Base-by-base conservation (phyloP, 768 basidiomycete genomes). In the Boletellus emodensis region DNA sequence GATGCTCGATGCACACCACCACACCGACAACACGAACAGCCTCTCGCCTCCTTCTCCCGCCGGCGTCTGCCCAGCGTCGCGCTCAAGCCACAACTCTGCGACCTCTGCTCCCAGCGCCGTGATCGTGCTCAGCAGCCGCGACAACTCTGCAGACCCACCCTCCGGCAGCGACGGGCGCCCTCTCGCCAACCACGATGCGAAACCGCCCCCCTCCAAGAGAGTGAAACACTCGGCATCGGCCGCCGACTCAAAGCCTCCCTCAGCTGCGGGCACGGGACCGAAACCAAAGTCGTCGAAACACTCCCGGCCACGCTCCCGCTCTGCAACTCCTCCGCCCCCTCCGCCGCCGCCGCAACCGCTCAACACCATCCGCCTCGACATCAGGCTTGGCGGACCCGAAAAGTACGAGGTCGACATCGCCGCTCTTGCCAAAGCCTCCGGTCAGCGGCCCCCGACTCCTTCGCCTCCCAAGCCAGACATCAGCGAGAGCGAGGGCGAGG, bases 341-440 rank as follows among this genome's bases (percentile, higher is more conserved):
- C 62, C 60, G 45, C 73, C 63, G n/a, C 67, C 75, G 2, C 77
- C 76, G 5, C 82, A 78, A 3, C 66, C 78, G 0, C 66, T 83
- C 15, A 71, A 76, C 46, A 90, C 88, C 2, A 75, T 90, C 42
- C 75, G 88, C 4, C 75, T 90, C 20, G 74, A 84, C 3, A 87
- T 91, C 59, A 65, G 42, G 9, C 77, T 91, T 3, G 87, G 86
- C 4, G 87, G 88, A 0, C 86, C 85, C 1, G 75, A 79, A 1
- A 82, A 84, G 57, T 90, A 90, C 64, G 85, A 86, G 49, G 82
- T 90, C 40, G 82, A 90, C 58, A 78, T 90, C 51, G 58, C 77
- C 7, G 56, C 65, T 18, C 69, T 81, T 30, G 76, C 86, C 26
- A 82, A 83, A 55, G 77, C 74, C 9, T 80, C 82, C 1, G 87